Evolutionary conservation across 495 filamentous ascomycete genomes (phyloP).

Genomic region (Barbatosphaeria neglecta): DNA sequence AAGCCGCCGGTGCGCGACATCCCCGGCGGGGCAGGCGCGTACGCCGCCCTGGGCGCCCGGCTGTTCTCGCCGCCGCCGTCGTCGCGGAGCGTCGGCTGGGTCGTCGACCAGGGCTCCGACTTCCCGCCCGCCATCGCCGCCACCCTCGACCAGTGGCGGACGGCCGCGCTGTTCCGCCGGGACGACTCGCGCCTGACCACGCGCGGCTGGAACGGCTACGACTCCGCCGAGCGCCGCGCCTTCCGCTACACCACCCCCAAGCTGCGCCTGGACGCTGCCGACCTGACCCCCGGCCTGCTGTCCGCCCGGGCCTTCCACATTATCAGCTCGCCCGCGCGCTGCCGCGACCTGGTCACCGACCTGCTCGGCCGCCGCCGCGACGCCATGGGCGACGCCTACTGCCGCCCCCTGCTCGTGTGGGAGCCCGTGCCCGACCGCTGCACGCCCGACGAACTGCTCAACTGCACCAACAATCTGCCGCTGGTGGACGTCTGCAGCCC

Average conservation of each 20-base stretch:
- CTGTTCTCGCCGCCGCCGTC: constrained; percentile 59
- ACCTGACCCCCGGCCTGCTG: constrained; percentile 40
- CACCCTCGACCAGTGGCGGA: constrained; percentile 59
- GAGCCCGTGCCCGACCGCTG: constrained; percentile 90
- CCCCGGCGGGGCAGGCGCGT: constrained; percentile 78
- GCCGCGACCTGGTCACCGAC: constrained; percentile 54
- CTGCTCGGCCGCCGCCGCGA: constrained; percentile 37
- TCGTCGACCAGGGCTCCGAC: constrained; percentile 80
- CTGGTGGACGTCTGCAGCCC: constrained; percentile 78
- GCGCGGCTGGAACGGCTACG: constrained; percentile 82
- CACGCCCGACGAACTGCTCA: constrained; percentile 59
- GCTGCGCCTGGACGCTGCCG: constrained; percentile 49
- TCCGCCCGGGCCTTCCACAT: constrained; percentile 72
- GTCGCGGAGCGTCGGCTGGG: constrained; percentile 63
- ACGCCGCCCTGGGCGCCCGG: constrained; percentile 77
- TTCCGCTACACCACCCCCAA: constrained; percentile 88
- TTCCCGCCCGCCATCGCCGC: constrained; percentile 57
- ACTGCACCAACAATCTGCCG: constrained; percentile 57
- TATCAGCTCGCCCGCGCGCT: constrained; percentile 72
- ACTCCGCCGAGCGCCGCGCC: constrained; percentile 38
- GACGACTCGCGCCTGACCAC: constrained; percentile 65
- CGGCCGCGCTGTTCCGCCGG: constrained; percentile 54
- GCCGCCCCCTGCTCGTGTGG: constrained; percentile 73
- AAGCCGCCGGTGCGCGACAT: constrained; percentile 54
- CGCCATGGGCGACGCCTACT: constrained; percentile 6